Percentiles rank a stretch among this genome's conserved stretches.
Evolutionary conservation across 2,329 filamentous ascomycete genomes (phyloP).

Genomic region (Fusarium sp.): DNA sequence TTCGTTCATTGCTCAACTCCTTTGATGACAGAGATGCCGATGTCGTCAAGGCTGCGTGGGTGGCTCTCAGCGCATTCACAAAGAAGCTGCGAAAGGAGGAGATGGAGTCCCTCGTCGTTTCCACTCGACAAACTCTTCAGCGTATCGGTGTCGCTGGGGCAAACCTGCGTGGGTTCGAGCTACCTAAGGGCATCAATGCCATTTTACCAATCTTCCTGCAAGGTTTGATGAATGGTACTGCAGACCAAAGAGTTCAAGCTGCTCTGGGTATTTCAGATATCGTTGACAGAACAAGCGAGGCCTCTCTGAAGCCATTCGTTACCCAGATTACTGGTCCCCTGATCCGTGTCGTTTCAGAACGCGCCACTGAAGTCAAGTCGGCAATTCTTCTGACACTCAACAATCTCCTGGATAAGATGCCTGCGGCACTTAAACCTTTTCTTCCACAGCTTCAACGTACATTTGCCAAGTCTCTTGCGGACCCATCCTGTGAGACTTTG

Average conservation of each 20-base stretch:
- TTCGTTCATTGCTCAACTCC: slow-evolving; percentile 86
- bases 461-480: slow-evolving; percentile 94
- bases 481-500: slow-evolving; percentile 88
- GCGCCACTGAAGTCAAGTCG: slow-evolving; percentile 94
- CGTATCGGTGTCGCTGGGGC: slow-evolving; percentile 88
- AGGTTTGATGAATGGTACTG: slow-evolving; percentile 93
- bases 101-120: slow-evolving; percentile 91
- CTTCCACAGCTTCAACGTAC: slow-evolving; percentile 95
- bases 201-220: slow-evolving; percentile 97
- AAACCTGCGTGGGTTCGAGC: slow-evolving; percentile 84
- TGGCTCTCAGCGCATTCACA: slow-evolving; percentile 85
- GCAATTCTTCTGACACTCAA: slow-evolving; percentile 94
- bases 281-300: slow-evolving; percentile 87
- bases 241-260: slow-evolving; percentile 90
- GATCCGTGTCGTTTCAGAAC: slow-evolving; percentile 96
- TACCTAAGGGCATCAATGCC: slow-evolving; percentile 97
- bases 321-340: slow-evolving; percentile 97
- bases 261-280: slow-evolving; percentile 95
- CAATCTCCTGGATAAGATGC: slow-evolving; percentile 96
- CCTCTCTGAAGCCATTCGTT: slow-evolving; percentile 90
- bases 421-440: slow-evolving; percentile 93
- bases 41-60: slow-evolving; percentile 91
- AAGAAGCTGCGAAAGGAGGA: slow-evolving; percentile 94
- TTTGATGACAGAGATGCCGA: slow-evolving; percentile 87
- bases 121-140: slow-evolving; percentile 84